These are phyloP conservation scores for Cymbidium sinense DNA, from an alignment of 106 monocot species.

Conservation along the genomic window DNA sequence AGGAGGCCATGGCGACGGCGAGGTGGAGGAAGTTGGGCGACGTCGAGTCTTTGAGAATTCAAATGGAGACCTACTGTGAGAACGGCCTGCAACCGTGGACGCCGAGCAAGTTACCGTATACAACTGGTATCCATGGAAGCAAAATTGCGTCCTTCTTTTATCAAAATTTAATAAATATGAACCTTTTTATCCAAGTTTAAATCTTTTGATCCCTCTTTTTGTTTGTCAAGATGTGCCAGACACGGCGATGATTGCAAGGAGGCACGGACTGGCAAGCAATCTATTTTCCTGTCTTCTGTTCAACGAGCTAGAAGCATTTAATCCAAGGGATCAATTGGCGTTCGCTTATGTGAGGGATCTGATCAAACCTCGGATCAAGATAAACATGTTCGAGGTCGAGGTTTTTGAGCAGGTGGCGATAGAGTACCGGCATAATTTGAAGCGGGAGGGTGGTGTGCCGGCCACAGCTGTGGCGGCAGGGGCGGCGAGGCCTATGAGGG, in stretches of 20 bases:
- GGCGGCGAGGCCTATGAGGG: constrained; percentile 2
- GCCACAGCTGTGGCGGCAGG: too few relatives aligned
- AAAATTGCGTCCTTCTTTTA: not conserved
- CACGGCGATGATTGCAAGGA: constrained; percentile 68
- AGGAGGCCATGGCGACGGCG: constrained; percentile 86
- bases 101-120: constrained; percentile 57
- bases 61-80: constrained; percentile 86
- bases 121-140: constrained; percentile 36
- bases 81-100: constrained; percentile 83
- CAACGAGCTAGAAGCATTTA: constrained; percentile 94
- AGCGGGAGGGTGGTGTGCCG: constrained; percentile 5
- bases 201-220: not conserved
- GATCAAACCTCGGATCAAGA: constrained; percentile 53
- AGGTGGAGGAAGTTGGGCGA: constrained; percentile 80
- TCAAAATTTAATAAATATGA: not conserved
- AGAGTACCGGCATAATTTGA: constrained; percentile 82
- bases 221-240: constrained; percentile 77
- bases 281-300: constrained; percentile 89
- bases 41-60: constrained; percentile 47
- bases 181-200: not conserved
- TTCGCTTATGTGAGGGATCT: constrained; percentile 87
- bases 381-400: constrained; percentile 77
- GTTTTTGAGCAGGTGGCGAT: constrained; percentile 68
- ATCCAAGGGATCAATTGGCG: constrained; percentile 82
- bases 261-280: constrained; percentile 42